Percentiles rank a stretch among this genome's conserved stretches.
Conservation (phyloP, 2,329 filamentous ascomycete species). For the Xylariomycetidae sp. region DNA sequence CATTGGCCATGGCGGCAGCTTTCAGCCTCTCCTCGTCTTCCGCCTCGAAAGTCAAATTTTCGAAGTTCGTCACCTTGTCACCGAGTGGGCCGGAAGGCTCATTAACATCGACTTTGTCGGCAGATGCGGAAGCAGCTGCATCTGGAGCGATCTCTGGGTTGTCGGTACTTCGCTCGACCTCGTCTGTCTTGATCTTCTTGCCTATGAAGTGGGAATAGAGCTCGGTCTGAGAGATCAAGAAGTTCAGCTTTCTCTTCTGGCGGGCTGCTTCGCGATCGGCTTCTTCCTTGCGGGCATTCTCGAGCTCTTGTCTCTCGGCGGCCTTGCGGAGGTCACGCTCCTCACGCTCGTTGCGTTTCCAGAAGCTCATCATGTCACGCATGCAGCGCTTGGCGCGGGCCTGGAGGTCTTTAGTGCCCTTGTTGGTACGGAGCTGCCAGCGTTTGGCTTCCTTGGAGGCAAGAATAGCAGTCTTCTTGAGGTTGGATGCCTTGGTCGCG, state of each 20-base stretch:
- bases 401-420: constrained; percentile 96
- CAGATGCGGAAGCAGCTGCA: constrained; percentile 34
- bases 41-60: constrained; percentile 91
- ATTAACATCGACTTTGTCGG: constrained; percentile 42
- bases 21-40: constrained; percentile 81
- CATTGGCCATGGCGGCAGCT: constrained; percentile 87
- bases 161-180: constrained; percentile 85
- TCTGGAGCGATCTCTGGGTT: constrained; percentile 64
- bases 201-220: constrained; percentile 99
- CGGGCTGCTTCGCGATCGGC: constrained; percentile 95
- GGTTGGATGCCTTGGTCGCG: constrained; percentile 83
- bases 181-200: constrained; percentile 97
- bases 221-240: constrained; percentile 97
- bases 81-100: constrained; percentile 50
- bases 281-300: constrained; percentile 94
- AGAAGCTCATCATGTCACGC: constrained; percentile 99
- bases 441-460: constrained; percentile 95
- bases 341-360: constrained; percentile 97
- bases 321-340: constrained; percentile 91
- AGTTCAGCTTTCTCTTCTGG: constrained; percentile 98
- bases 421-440: constrained; percentile 97
- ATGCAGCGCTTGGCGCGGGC: constrained; percentile 95
- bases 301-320: constrained; percentile 91
- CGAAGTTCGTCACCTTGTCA: constrained; percentile 83
- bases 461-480: constrained; percentile 94